Conservation (phyloP, 2,329 filamentous ascomycete genomes). For the Sclerotinia nivalis region DNA sequence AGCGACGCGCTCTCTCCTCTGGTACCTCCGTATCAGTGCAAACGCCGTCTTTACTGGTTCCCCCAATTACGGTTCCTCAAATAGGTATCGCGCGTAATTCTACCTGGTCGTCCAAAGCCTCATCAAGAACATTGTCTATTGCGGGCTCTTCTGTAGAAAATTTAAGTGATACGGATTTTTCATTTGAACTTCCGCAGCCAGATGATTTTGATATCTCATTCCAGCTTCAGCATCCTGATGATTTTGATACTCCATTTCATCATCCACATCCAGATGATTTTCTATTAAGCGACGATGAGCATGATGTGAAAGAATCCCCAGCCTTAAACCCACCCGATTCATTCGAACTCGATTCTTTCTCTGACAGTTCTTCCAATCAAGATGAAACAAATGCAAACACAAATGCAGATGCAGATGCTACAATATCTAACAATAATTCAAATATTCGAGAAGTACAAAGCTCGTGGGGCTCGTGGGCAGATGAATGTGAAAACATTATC, state of each 20-base stretch:
- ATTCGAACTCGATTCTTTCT: background rate
- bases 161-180: no score
- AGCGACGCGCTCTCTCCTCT: background rate
- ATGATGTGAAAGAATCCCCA: background rate
- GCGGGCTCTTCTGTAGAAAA: no score
- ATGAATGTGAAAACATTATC: background rate
- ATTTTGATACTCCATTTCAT: background rate
- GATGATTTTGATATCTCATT: background rate
- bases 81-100: background rate
- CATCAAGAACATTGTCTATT: no score
- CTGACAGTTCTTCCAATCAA: no score
- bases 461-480: background rate
- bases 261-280: background rate
- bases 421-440: background rate
- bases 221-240: background rate
- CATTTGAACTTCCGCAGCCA: background rate
- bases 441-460: background rate
- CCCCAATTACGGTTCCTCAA: no score
- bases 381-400: background rate
- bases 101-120: no score
- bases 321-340: no score
- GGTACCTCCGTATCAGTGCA: background rate
- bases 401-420: background rate
- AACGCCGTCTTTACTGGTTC: background rate
- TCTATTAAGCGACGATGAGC: background rate